Conservation (phyloP, 2,329 filamentous ascomycete genomes). For the Phyllosticta citriasiana region DNA sequence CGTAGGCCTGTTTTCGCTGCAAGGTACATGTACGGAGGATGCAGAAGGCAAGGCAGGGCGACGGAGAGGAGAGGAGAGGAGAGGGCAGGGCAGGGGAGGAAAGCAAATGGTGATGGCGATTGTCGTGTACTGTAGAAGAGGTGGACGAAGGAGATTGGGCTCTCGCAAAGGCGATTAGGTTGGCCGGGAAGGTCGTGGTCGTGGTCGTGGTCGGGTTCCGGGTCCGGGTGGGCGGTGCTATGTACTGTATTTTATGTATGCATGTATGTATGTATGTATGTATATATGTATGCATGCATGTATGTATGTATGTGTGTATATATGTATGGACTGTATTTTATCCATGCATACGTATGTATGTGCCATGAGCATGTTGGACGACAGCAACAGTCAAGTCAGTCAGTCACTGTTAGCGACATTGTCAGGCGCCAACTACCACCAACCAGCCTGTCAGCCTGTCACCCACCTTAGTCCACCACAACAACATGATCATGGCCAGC, state of each 20-base stretch:
- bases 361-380: no score
- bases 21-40: not conserved
- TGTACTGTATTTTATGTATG: not conserved
- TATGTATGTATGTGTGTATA: no score
- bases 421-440: no score
- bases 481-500: no score
- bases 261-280: no score
- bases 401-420: no score
- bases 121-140: not conserved
- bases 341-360: no score
- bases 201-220: not conserved
- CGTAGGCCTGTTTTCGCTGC: not conserved
- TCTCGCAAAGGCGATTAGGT: not conserved
- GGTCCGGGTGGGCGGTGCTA: not conserved
- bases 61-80: not conserved
- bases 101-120: no score
- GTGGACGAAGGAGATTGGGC: not conserved
- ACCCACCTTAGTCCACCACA: no score
- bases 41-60: not conserved
- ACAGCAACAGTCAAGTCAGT: not conserved
- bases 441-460: no score
- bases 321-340: not conserved
- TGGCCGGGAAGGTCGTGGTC: not conserved
- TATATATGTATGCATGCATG: no score
- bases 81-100: no score